Evolutionary conservation across 805 yeast species (phyloP).

Genomic region (Millerozyma acaciae): DNA sequence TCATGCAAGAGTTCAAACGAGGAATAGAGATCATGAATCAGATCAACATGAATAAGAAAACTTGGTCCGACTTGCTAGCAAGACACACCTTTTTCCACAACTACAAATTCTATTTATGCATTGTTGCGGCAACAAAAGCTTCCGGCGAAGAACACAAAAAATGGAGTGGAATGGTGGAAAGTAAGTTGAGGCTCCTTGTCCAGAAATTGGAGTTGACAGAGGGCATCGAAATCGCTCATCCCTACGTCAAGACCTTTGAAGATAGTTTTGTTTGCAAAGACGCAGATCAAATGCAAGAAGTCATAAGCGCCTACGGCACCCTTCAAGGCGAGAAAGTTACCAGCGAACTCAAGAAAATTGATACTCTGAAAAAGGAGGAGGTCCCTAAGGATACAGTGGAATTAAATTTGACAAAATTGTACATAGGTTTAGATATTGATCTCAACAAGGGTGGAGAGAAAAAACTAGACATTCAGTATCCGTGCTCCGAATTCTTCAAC

Average conservation of each 20-base stretch:
- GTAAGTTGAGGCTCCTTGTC: slow-evolving; percentile 76
- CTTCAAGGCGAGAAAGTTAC: slow-evolving; percentile 48
- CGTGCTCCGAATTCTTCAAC: slow-evolving; percentile 84
- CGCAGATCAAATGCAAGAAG: slow-evolving; percentile 53
- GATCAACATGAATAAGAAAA: slow-evolving; percentile 56
- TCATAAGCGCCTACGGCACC: slow-evolving; percentile 63
- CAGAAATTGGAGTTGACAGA: slow-evolving; percentile 74
- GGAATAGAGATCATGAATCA: slow-evolving; percentile 71
- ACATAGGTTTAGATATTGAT: slow-evolving; percentile 68
- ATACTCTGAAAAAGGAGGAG: slow-evolving; percentile 7
- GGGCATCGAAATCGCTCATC: slow-evolving; percentile 83
- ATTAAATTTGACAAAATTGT: slow-evolving; percentile 69
- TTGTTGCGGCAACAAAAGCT: slow-evolving; percentile 73
- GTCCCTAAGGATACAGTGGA: slow-evolving; percentile 9
- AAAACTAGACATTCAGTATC: slow-evolving; percentile 78
- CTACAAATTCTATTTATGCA: slow-evolving; percentile 82
- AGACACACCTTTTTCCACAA: slow-evolving; percentile 79
- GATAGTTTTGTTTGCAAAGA: slow-evolving; percentile 40
- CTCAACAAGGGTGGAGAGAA: slow-evolving; percentile 40
- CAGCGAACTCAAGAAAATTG: slow-evolving; percentile 7
- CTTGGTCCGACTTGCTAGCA: slow-evolving; percentile 73
- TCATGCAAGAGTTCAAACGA: slow-evolving; percentile 72
- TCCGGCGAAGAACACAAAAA: slow-evolving; percentile 77
- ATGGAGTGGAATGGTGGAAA: slow-evolving; percentile 93
- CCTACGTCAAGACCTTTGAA: slow-evolving; percentile 76